Evolutionary conservation across 78 protist species (phyloP).

Genomic region (Chrysochromulina tobinii): DNA sequence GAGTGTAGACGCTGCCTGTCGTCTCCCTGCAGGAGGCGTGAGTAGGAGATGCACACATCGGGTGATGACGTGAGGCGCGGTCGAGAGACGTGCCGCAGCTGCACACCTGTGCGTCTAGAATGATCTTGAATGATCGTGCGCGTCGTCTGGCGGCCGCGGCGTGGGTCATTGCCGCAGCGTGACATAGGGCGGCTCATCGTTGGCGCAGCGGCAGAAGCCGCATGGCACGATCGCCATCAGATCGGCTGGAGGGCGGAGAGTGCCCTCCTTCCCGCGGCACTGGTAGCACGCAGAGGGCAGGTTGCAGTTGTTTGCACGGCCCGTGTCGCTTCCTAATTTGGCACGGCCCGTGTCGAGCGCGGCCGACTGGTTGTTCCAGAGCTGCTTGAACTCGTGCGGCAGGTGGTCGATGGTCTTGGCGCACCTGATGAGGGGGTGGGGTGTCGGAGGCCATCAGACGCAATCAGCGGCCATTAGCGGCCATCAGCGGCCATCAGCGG

Average conservation of each 20-base stretch:
- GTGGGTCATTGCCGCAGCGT: background rate
- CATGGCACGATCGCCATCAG: background rate
- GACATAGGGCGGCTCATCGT: background rate
- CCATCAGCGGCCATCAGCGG: background rate
- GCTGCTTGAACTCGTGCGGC: conserved; percentile 28
- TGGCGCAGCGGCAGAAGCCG: background rate
- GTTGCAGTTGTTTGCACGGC: background rate
- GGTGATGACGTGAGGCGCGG: too few relatives aligned
- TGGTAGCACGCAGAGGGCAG: background rate
- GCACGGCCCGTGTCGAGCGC: background rate
- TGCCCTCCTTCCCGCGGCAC: background rate
- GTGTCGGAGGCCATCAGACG: background rate
- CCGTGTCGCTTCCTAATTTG: too few relatives aligned
- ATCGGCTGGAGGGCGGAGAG: background rate
- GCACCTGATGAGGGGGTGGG: background rate
- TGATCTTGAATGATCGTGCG: too few relatives aligned
- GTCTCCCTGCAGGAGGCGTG: too few relatives aligned
- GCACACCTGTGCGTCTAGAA: too few relatives aligned
- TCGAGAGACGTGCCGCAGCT: too few relatives aligned
- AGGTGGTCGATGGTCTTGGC: background rate
- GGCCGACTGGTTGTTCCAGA: background rate
- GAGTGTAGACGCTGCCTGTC: too few relatives aligned
- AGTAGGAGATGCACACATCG: too few relatives aligned
- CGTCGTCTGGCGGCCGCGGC: too few relatives aligned
- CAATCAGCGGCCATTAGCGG: background rate